phyloP scores from a whole-genome alignment of 371 early-diverging fungal genomes.

The Mucor velutinosus region DNA sequence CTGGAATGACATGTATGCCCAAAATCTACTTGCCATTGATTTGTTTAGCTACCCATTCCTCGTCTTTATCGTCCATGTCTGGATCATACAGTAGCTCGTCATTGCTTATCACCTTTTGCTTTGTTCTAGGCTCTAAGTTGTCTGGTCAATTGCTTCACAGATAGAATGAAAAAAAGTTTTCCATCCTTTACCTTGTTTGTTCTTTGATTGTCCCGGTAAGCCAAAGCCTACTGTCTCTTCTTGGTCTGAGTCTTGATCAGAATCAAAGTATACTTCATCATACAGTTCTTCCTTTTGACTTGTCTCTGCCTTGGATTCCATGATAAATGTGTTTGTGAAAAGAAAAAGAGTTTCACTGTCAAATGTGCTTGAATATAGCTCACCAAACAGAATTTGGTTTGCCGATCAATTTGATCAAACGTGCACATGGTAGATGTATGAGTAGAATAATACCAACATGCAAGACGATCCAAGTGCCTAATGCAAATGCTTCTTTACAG shows the following conservation, averaged over 20 bases:
- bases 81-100: conserved; percentile 65
- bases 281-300: conserved; percentile 31
- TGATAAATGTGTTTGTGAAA: neutral
- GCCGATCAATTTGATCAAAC: neutral
- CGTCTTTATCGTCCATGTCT: conserved; percentile 57
- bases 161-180: neutral
- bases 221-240: conserved; percentile 8
- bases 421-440: neutral
- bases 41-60: conserved; percentile 59
- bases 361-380: neutral
- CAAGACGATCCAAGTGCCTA: too few species aligned
- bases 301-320: neutral
- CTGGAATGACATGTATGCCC: neutral
- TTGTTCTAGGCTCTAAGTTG: conserved; percentile 7
- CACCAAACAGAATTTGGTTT: neutral
- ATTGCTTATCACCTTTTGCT: conserved; percentile 38
- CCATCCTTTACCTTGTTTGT: neutral
- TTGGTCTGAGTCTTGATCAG: conserved; percentile 40
- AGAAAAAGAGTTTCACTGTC: neutral
- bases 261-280: conserved; percentile 55
- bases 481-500: too few species aligned
- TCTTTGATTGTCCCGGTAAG: conserved; percentile 10
- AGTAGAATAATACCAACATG: neutral
- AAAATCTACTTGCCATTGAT: conserved; percentile 41
- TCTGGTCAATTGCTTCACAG: neutral